Percentiles rank a stretch among this genome's conserved stretches.
phyloP scores from a whole-genome alignment of 176 grass and related monocot genomes.

The Eragrostis nindensis region DNA sequence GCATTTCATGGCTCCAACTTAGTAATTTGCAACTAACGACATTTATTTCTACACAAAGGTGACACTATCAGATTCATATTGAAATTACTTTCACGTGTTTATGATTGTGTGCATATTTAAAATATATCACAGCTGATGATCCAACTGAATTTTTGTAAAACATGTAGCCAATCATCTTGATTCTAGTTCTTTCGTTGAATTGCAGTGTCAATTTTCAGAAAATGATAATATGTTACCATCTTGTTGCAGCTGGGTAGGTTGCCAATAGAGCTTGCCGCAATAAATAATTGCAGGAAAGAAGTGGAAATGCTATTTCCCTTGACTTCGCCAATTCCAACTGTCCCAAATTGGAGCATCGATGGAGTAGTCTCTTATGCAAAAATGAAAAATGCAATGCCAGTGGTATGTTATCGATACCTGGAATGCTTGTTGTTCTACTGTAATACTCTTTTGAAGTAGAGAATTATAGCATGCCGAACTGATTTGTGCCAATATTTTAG shows the following conservation, averaged over 20 bases:
- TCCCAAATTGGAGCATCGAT: constrained; percentile 47
- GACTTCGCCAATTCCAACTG: constrained; percentile 42
- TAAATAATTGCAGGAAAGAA: constrained; percentile 32
- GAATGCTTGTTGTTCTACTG: neutral
- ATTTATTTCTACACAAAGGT: too few species aligned
- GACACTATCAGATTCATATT: too few species aligned
- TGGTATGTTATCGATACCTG: constrained; percentile 22
- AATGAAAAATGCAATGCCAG: constrained; percentile 26
- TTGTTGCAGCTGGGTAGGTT: constrained; percentile 27
- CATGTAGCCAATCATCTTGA: too few species aligned
- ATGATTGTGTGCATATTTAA: too few species aligned
- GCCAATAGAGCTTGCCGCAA: constrained; percentile 44
- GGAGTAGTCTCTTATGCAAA: constrained; percentile 49
- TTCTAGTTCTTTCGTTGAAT: too few species aligned
- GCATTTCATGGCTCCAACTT: too few species aligned
- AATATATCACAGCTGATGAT: neutral
- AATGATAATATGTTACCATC: too few species aligned
- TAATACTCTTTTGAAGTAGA: neutral
- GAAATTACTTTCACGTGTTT: too few species aligned
- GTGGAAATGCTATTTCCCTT: constrained; percentile 53
- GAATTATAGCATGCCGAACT: too few species aligned
- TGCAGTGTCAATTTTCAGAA: too few species aligned
- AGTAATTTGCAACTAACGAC: neutral
- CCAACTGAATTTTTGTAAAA: neutral
- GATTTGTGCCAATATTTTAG: too few species aligned